Conservation (phyloP, 805 yeast genomes). For the Kodamaea fukazawae region DNA sequence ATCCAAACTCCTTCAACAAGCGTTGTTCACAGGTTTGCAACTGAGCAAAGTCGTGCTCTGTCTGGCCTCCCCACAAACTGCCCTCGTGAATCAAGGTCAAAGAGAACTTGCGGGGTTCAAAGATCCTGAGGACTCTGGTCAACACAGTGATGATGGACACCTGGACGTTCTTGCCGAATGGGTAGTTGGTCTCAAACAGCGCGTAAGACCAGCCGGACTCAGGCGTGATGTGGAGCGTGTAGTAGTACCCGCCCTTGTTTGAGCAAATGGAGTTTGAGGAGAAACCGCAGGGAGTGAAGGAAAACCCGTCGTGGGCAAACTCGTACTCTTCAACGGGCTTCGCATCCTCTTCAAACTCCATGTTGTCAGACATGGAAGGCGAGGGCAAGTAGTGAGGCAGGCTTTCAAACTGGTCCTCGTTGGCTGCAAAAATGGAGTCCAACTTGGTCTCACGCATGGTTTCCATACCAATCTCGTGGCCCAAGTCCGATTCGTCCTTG, state of each 20-base stretch:
- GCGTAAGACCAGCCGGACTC: slow-evolving; percentile 95
- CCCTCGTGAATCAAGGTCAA: slow-evolving; percentile 32
- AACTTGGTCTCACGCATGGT: slow-evolving; percentile 65
- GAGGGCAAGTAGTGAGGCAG: slow-evolving; percentile 29
- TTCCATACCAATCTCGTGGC: slow-evolving; percentile 74
- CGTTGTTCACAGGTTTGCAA: slow-evolving; percentile 21
- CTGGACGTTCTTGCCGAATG: slow-evolving; percentile 35
- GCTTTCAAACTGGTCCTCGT: slow-evolving; percentile 1
- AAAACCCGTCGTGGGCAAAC: slow-evolving; percentile 78
- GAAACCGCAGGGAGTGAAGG: slow-evolving; percentile 92
- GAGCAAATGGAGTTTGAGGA: slow-evolving; percentile 80
- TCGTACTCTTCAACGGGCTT: slow-evolving; percentile 5
- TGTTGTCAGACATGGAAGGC: slow-evolving; percentile 29
- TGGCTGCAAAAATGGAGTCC: slow-evolving; percentile 48
- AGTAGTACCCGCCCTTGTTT: slow-evolving; percentile 47
- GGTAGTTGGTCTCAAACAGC: slow-evolving; percentile 87
- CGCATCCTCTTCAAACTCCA: slow-evolving; percentile 21
- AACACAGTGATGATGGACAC: slow-evolving; percentile 55
- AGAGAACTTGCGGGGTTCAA: slow-evolving; percentile 76
- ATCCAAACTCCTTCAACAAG: slow-evolving; percentile 39
- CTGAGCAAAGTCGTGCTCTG: slow-evolving; percentile 7
- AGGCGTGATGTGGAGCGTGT: slow-evolving; percentile 92
- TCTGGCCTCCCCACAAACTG: slow-evolving; percentile 7
- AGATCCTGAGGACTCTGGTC: slow-evolving; percentile 55
- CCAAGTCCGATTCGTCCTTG: slow-evolving; percentile 60